Conservation (phyloP, 1,139 yeast genomes). For the Zygosaccharomyces pseudobailii region DNA sequence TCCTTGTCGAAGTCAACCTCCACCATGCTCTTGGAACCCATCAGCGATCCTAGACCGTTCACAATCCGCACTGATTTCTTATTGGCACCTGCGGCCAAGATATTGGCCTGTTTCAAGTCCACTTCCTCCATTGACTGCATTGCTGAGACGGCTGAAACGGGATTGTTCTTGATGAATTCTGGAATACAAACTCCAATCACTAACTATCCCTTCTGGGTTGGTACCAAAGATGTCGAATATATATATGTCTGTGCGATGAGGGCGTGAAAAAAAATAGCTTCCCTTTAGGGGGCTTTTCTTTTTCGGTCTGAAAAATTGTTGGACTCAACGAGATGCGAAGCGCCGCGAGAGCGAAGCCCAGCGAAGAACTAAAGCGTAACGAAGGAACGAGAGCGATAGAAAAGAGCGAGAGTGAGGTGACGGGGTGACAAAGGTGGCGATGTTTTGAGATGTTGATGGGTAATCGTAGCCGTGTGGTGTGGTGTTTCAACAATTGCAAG, state of each 20-base stretch:
- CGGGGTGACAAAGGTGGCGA: neutral
- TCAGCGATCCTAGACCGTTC: conserved; percentile 69
- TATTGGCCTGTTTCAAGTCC: conserved; percentile 71
- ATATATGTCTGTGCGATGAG: neutral
- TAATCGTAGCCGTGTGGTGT: neutral
- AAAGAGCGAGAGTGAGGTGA: neutral
- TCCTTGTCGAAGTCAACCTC: conserved; percentile 61
- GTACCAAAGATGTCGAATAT: neutral
- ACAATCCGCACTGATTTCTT: conserved; percentile 65
- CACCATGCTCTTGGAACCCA: conserved; percentile 75
- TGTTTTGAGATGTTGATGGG: neutral
- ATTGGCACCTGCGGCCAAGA: conserved; percentile 85
- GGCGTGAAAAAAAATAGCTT: conserved; percentile 1
- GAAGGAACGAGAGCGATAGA: neutral
- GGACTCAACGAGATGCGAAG: neutral
- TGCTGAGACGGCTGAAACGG: neutral
- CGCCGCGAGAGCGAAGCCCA: neutral
- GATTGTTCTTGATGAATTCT: neutral
- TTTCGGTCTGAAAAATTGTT: conserved; percentile 1
- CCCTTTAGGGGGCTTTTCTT: neutral
- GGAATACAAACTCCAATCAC: neutral
- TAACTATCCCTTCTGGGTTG: neutral
- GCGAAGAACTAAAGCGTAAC: neutral
- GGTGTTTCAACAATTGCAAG: neutral
- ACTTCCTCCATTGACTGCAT: conserved; percentile 45